Conservation (phyloP, 805 yeast genomes). For the Vanderwaltozyma tropicalis region DNA sequence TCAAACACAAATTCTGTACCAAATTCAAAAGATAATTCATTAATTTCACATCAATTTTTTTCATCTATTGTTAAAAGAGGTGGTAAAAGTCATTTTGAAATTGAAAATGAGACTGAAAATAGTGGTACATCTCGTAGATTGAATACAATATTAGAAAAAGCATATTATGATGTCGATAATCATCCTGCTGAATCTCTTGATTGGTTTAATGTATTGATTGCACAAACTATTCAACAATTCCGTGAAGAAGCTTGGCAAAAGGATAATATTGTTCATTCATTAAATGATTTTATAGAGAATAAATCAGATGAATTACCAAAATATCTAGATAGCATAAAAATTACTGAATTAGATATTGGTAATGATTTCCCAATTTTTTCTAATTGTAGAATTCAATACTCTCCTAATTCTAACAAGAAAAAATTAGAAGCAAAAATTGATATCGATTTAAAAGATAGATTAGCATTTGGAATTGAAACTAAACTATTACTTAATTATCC, state of each 20-base stretch:
- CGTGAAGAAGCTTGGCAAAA: conserved; percentile 80
- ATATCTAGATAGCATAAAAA: conserved; percentile 63
- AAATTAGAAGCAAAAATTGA: conserved; percentile 78
- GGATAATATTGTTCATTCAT: conserved; percentile 73
- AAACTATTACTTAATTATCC: conserved; percentile 72
- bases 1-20: too few species aligned
- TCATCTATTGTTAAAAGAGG: conserved; percentile 25
- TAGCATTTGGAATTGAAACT: conserved; percentile 80
- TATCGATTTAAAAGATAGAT: conserved; percentile 77
- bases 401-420: conserved; percentile 37
- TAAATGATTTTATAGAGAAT: conserved; percentile 51
- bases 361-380: conserved; percentile 92
- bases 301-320: conserved; percentile 58
- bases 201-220: conserved; percentile 92
- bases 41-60: conserved; percentile 3
- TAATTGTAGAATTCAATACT: conserved; percentile 71
- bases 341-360: conserved; percentile 84
- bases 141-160: conserved; percentile 66
- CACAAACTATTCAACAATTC: conserved; percentile 79
- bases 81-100: conserved; percentile 16
- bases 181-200: conserved; percentile 88
- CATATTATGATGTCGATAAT: conserved; percentile 80
- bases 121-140: conserved; percentile 19
- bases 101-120: conserved; percentile 16
- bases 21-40: neutral